These are phyloP conservation scores for Dactylella cylindrospora DNA, from an alignment of 2,329 filamentous ascomycete genomes.

Conservation along the genomic window DNA sequence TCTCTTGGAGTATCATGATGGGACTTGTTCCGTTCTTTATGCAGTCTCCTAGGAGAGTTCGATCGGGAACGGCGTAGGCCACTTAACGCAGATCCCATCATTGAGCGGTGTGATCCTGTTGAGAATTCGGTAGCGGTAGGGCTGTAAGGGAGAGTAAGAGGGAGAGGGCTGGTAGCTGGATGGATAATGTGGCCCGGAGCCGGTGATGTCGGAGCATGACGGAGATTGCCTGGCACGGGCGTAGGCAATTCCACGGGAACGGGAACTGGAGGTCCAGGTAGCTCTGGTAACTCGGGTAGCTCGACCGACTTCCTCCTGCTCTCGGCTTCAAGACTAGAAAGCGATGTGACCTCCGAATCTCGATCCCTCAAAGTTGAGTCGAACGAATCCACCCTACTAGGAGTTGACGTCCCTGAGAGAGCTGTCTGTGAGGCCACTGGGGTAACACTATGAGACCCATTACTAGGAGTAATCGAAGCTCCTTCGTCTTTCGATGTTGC, in stretches of 20 bases:
- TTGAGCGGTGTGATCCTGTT: constrained; percentile 25
- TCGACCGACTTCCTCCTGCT: constrained; percentile 4
- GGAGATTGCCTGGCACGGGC: too few species aligned
- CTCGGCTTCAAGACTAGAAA: constrained; percentile 29
- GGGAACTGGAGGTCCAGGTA: neutral
- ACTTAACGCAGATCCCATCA: constrained; percentile 27
- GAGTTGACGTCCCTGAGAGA: constrained; percentile 6
- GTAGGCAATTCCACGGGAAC: too few species aligned
- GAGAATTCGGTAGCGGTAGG: too few species aligned
- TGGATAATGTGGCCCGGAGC: too few species aligned
- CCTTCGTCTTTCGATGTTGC: constrained; percentile 45
- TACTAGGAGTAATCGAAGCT: constrained; percentile 33
- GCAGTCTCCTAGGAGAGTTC: constrained; percentile 22
- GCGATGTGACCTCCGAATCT: constrained; percentile 36
- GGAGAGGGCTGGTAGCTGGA: too few species aligned
- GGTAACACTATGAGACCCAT: constrained; percentile 3
- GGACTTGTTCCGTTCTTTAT: constrained; percentile 11
- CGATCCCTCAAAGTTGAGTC: constrained; percentile 32
- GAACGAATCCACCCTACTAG: constrained; percentile 25
- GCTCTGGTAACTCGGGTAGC: constrained; percentile 3
- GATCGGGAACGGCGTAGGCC: constrained; percentile 27
- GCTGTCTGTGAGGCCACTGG: constrained; percentile 3
- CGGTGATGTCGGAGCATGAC: too few species aligned
- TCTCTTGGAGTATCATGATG: constrained; percentile 12
- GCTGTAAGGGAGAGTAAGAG: too few species aligned